Base-by-base conservation (phyloP, 2,329 filamentous ascomycete genomes). In the Fusarium mexicanum region DNA sequence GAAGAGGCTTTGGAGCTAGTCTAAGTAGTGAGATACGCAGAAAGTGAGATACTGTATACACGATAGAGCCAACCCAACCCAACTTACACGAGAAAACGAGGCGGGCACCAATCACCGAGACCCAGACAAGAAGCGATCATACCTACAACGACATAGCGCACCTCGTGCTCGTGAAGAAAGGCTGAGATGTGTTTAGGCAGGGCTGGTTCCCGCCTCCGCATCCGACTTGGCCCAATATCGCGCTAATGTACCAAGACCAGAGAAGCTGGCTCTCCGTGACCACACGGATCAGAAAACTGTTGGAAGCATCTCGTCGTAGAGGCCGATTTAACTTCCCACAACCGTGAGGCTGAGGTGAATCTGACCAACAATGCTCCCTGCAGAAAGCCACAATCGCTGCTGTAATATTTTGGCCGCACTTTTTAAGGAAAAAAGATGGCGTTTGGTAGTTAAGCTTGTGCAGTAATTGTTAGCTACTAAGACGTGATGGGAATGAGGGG, bases 31-130 rank as follows among this genome's bases (percentile, higher is more conserved):
- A 61, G 51, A 61, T 43, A 61, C 24, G 43, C 26, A 59, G 60
- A 60, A 58, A 37, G 71, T 37, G 47, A 37, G n/a, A 24, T 43
- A 31, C 20, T 14, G 40, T 41, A 41, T 20, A 50, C 61, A 33
- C 20, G 29, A 14, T 22, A 31, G 31, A 53, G n/a, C 55, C 46
- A 35, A 33, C 33, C 33, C 33, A 60, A 57, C 7, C 35, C 35
- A 60, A 58, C 55, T 44, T n/a, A 44, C 48, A 61, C 50, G 46
- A 60, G 37, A 67, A 44, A 46, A 37, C 35, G 46, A 69, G 69
- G 75, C 73, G 76, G 76, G 76, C 76, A 77, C 75, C 76, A 77
- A 77, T 77, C 50, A 66, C 26, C 31, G 43, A 11, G 10, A n/a
- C 18, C 20, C 24, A 13, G n/a, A 20, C 31, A 26, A 55, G 24